These are phyloP conservation scores for Trametes polyzona DNA, from an alignment of 1,284 basidiomycete species.

Conservation along the genomic window DNA sequence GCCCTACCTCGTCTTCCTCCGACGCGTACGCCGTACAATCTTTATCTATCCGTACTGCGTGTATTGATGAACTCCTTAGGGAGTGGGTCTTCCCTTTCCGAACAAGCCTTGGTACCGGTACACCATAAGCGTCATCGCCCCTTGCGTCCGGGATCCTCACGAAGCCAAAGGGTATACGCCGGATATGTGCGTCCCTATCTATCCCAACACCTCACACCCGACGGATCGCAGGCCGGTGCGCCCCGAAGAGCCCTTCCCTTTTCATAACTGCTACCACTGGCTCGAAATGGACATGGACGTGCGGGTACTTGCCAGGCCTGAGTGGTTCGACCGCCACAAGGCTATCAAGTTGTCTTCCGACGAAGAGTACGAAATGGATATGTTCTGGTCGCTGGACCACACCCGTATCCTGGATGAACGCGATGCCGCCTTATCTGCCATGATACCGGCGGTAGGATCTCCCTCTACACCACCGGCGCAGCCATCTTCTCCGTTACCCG, in stretches of 20 bases:
- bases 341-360: background rate
- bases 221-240: background rate
- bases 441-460: too few species aligned
- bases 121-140: background rate
- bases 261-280: slow-evolving; percentile 16
- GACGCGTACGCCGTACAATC: background rate
- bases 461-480: too few species aligned
- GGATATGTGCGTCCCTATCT: slow-evolving; percentile 9
- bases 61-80: background rate
- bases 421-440: background rate
- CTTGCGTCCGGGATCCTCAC: background rate
- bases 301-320: background rate
- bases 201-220: slow-evolving; percentile 6
- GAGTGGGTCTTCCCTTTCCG: slow-evolving; percentile 1
- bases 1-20: slow-evolving; percentile 2
- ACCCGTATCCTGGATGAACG: background rate
- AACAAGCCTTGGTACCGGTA: background rate
- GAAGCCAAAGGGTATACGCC: background rate
- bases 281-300: background rate
- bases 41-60: background rate
- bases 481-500: too few species aligned
- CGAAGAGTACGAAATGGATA: background rate
- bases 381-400: background rate
- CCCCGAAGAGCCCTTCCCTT: background rate
- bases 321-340: background rate